Percentiles rank a stretch among this genome's conserved stretches.
phyloP scores from a whole-genome alignment of 495 filamentous ascomycete genomes.

The Ramalina intermedia region DNA sequence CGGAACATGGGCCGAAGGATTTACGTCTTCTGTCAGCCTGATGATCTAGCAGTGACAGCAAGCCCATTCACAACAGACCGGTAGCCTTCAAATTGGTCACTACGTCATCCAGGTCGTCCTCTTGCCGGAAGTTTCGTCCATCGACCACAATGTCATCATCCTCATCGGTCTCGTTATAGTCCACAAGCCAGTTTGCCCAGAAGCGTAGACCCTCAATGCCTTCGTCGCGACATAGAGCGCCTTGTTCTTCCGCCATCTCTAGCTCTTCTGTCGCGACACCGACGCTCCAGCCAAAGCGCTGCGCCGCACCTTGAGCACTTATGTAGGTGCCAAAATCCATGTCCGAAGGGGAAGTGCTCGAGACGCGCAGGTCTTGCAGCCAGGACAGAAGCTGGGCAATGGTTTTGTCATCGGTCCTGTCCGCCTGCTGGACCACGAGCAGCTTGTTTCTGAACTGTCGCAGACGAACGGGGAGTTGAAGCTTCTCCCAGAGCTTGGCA shows the following conservation, averaged over 20 bases:
- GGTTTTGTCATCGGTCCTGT: slow-evolving; percentile 85
- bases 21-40: too few relatives aligned
- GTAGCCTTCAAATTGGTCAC: slow-evolving; percentile 8
- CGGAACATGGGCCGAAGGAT: too few relatives aligned
- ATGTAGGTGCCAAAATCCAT: slow-evolving; percentile 63
- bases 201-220: slow-evolving; percentile 69
- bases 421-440: slow-evolving; percentile 75
- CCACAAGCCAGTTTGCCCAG: slow-evolving; percentile 55
- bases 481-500: slow-evolving; percentile 70
- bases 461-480: slow-evolving; percentile 74
- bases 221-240: slow-evolving; percentile 69
- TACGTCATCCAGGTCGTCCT: slow-evolving; percentile 6
- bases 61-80: slow-evolving; percentile 3
- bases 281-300: slow-evolving; percentile 93
- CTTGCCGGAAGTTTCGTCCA: neutral
- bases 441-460: slow-evolving; percentile 84
- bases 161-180: slow-evolving; percentile 2
- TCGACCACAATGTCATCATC: slow-evolving; percentile 6
- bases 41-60: too few relatives aligned
- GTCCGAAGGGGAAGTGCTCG: slow-evolving; percentile 53
- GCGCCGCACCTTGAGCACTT: slow-evolving; percentile 78
- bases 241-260: slow-evolving; percentile 89
- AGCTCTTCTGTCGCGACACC: slow-evolving; percentile 94
- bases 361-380: slow-evolving; percentile 57
- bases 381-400: slow-evolving; percentile 60